A percentile compares a stretch with the other conserved stretches of the same genome.
phyloP scores from a whole-genome alignment of 1,139 yeast genomes.

The Nematodospora anomalae region DNA sequence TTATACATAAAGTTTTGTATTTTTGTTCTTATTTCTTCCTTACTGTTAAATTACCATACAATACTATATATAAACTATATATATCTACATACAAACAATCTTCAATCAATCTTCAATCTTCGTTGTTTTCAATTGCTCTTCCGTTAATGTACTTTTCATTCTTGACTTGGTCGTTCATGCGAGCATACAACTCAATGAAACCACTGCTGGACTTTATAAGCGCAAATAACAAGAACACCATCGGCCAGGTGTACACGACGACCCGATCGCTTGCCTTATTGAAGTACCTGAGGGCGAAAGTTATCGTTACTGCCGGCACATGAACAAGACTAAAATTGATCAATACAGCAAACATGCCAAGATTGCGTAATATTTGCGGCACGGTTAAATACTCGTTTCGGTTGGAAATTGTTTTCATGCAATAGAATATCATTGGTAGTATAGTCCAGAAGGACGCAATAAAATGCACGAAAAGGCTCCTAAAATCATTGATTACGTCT shows the following conservation, averaged over 20 bases:
- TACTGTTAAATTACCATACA: too few relatives aligned
- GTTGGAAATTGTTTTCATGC: background rate
- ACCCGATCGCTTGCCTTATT: background rate
- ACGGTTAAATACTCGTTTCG: constrained; percentile 1
- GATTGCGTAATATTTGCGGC: constrained; percentile 9
- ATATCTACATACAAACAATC: too few relatives aligned
- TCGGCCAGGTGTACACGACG: constrained; percentile 14
- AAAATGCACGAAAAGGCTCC: constrained; percentile 20
- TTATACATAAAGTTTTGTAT: too few relatives aligned
- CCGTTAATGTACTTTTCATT: constrained; percentile 64
- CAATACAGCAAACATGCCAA: constrained; percentile 16
- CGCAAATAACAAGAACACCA: constrained; percentile 17
- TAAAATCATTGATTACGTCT: constrained; percentile 6
- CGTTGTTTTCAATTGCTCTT: constrained; percentile 58
- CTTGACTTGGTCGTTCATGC: constrained; percentile 49
- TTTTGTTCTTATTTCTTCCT: too few relatives aligned
- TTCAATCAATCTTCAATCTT: constrained; percentile 18
- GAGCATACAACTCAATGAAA: constrained; percentile 16
- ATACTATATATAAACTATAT: too few relatives aligned
- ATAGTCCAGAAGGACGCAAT: constrained; percentile 26
- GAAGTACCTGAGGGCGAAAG: constrained; percentile 4
- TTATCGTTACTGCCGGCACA: constrained; percentile 16
- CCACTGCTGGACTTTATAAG: constrained; percentile 15
- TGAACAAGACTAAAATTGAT: constrained; percentile 17
- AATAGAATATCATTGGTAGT: constrained; percentile 16